A percentile compares a stretch with the other conserved stretches of the same genome.
Evolutionary conservation across 495 filamentous ascomycete genomes (phyloP).

Genomic region (Daldinia bambusicola): DNA sequence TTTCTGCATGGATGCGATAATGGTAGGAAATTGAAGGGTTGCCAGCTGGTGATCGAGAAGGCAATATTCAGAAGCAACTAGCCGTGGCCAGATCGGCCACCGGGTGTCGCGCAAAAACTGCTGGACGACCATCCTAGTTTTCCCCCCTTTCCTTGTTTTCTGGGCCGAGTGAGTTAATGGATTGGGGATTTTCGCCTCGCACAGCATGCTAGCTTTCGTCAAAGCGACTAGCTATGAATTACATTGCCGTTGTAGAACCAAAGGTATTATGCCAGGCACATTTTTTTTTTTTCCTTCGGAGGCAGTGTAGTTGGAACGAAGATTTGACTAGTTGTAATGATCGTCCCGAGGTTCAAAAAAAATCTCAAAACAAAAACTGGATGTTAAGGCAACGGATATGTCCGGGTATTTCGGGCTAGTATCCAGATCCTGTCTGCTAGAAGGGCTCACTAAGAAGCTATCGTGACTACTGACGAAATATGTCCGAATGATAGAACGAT

Average conservation of each 20-base stretch:
- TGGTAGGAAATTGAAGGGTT: constrained; percentile 34
- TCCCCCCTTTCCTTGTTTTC: constrained; percentile 33
- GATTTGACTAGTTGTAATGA: constrained; percentile 2
- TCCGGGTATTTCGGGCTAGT: constrained; percentile 6
- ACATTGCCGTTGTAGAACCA: constrained; percentile 24
- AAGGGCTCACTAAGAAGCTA: constrained; percentile 6
- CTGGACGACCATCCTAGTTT: constrained; percentile 28
- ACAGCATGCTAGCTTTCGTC: constrained; percentile 29
- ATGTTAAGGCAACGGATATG: constrained; percentile 11
- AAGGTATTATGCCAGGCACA: constrained; percentile 21
- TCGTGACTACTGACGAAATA: constrained; percentile 18
- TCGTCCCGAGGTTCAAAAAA: not conserved
- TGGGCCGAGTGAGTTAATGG: not conserved
- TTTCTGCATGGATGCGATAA: constrained; percentile 36
- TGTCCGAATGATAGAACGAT: constrained; percentile 5
- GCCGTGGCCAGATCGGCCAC: constrained; percentile 39
- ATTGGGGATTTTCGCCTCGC: constrained; percentile 19
- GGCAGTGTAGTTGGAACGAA: not conserved
- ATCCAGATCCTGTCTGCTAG: constrained; percentile 16
- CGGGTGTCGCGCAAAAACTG: constrained; percentile 39
- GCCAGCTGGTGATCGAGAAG: constrained; percentile 38
- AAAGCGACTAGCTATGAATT: constrained; percentile 18
- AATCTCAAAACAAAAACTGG: constrained; percentile 3
- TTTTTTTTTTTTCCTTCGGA: not conserved
- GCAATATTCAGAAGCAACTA: constrained; percentile 38